Percentiles rank a stretch among this genome's conserved stretches.
Evolutionary conservation across 2,329 filamentous ascomycete species (phyloP).

Genomic region (Arthroderma sp.): DNA sequence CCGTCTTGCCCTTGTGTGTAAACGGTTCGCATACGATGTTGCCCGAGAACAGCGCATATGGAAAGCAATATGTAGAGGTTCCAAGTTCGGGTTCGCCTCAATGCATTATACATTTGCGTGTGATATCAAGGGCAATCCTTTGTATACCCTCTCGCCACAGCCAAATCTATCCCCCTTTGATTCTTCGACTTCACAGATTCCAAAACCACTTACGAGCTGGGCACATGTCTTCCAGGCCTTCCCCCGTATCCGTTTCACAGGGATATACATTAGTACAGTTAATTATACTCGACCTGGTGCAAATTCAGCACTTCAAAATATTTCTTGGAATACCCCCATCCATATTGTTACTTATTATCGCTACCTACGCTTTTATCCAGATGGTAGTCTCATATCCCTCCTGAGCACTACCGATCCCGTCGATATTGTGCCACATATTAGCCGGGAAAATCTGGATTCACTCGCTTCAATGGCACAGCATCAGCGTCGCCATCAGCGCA

Average conservation of each 20-base stretch:
- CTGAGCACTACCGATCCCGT: slow-evolving; percentile 67
- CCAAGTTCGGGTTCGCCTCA: slow-evolving; percentile 61
- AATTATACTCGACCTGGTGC: slow-evolving; percentile 84
- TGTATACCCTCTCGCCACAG: slow-evolving; percentile 19
- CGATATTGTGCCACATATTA: slow-evolving; percentile 79
- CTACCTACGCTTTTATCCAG: slow-evolving; percentile 87
- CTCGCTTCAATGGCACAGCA: slow-evolving; percentile 10
- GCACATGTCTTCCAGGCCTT: slow-evolving; percentile 63
- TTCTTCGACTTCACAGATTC: slow-evolving; percentile 30
- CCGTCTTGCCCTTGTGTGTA: slow-evolving; percentile 69
- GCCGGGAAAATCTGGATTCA: slow-evolving; percentile 48
- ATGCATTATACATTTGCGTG: slow-evolving; percentile 74
- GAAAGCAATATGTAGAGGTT: slow-evolving; percentile 58
- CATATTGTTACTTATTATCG: slow-evolving; percentile 98
- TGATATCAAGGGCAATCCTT: slow-evolving; percentile 38
- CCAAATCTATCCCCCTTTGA: slow-evolving; percentile 22
- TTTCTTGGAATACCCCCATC: slow-evolving; percentile 69
- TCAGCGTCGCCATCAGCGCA: slow-evolving; percentile 23
- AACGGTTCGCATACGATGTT: slow-evolving; percentile 72
- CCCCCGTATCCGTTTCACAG: slow-evolving; percentile 83
- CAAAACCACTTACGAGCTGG: slow-evolving; percentile 38
- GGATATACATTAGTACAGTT: slow-evolving; percentile 90
- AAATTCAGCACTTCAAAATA: slow-evolving; percentile 48
- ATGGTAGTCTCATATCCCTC: slow-evolving; percentile 70
- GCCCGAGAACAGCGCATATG: slow-evolving; percentile 75